A percentile compares a stretch with the other conserved stretches of the same genome.
These are phyloP conservation scores for Eucalyptus regnans DNA, from an alignment of 345 rosid genomes.

Conservation along the genomic window DNA sequence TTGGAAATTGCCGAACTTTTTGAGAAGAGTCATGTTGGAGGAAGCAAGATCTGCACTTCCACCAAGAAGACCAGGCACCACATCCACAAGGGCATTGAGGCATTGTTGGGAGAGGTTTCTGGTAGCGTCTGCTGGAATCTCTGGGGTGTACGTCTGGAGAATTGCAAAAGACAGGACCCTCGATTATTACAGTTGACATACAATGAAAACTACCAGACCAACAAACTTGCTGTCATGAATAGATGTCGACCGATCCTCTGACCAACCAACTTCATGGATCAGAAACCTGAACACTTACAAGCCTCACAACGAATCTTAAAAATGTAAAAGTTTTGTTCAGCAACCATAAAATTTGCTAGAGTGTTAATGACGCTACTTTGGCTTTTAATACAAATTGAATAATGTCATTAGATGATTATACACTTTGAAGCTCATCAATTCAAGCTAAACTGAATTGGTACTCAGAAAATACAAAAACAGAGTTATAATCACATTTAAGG, in stretches of 20 bases:
- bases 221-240: neutral
- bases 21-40: constrained; percentile 94
- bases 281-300: neutral
- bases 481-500: neutral
- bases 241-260: neutral
- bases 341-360: neutral
- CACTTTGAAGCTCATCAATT: neutral
- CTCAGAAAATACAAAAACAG: neutral
- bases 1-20: constrained; percentile 85
- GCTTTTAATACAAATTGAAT: neutral
- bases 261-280: neutral
- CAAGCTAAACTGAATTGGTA: neutral
- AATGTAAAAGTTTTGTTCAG: neutral
- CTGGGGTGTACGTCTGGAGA: constrained; percentile 72
- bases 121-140: constrained; percentile 93
- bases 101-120: constrained; percentile 85
- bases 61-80: constrained; percentile 89
- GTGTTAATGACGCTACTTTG: neutral
- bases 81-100: constrained; percentile 77
- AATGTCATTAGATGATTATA: neutral
- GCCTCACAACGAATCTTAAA: neutral
- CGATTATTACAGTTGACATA: neutral
- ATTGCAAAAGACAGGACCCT: neutral
- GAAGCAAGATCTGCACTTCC: constrained; percentile 99
- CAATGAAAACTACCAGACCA: neutral